Conservation (phyloP, 805 yeast genomes). For the Yarrowia yakushimensis region DNA sequence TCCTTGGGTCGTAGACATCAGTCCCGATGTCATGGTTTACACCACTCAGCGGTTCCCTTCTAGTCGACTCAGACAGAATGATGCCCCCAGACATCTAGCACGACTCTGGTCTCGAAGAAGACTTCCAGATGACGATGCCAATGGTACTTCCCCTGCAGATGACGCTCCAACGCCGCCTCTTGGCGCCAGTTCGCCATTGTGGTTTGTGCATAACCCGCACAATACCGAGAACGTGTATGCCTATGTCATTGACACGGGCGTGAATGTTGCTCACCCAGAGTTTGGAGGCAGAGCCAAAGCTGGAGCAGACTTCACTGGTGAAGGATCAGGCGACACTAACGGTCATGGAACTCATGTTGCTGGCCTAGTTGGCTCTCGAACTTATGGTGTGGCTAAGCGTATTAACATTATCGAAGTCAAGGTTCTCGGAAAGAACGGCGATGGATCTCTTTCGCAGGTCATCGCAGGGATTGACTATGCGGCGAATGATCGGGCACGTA, state of each 20-base stretch:
- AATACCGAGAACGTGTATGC: constrained; percentile 48
- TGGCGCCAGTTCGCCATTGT: constrained; percentile 9
- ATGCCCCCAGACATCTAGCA: constrained; percentile 19
- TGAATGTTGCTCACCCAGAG: constrained; percentile 43
- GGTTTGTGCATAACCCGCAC: constrained; percentile 18
- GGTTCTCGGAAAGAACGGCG: constrained; percentile 63
- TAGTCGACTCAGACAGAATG: not conserved
- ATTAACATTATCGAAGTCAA: constrained; percentile 67
- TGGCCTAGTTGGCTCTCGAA: constrained; percentile 74
- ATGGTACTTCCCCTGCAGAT: constrained; percentile 4
- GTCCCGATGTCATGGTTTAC: constrained; percentile 7
- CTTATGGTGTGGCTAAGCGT: constrained; percentile 79
- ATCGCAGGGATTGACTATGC: constrained; percentile 41
- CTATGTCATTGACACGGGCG: constrained; percentile 83
- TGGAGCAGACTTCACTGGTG: constrained; percentile 48
- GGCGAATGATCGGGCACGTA: constrained; percentile 32
- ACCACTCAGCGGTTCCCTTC: constrained; percentile 4
- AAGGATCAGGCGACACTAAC: constrained; percentile 58
- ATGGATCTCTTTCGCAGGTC: constrained; percentile 49
- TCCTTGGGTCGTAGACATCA: constrained; percentile 15
- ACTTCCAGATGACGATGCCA: not conserved
- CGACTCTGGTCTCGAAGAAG: constrained; percentile 18
- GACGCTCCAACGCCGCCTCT: constrained; percentile 12
- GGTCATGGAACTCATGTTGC: constrained; percentile 97
- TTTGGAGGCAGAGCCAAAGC: constrained; percentile 44